Evolutionary conservation across 768 basidiomycete genomes (phyloP).

Genomic region (Coprinellus micaceus): DNA sequence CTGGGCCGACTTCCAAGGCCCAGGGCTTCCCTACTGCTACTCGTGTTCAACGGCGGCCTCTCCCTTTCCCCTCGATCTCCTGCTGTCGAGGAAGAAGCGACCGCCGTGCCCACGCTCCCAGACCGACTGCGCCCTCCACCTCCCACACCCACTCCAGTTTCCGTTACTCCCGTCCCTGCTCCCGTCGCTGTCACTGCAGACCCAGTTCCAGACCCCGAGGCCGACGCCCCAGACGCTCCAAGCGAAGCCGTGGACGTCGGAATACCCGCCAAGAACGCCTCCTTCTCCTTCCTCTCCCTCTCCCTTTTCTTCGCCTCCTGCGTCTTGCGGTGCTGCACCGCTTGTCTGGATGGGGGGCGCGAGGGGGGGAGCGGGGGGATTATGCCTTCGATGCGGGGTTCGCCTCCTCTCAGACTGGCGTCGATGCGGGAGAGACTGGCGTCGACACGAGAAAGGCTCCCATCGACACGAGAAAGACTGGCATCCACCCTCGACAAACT

Average conservation of each 20-base stretch:
- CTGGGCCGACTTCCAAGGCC: too few species aligned
- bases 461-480: too few species aligned
- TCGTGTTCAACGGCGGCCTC: too few species aligned
- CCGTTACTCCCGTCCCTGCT: neutral
- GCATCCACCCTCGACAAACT: neutral
- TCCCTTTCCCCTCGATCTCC: too few species aligned
- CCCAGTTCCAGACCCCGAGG: neutral
- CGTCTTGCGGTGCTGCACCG: constrained; percentile 1
- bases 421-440: neutral
- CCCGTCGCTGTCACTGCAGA: neutral
- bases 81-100: too few species aligned
- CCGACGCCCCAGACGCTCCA: neutral
- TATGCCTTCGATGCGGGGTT: neutral
- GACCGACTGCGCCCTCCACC: too few species aligned
- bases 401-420: neutral
- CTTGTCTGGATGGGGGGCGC: constrained; percentile 7
- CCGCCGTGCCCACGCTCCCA: too few species aligned
- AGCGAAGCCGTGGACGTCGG: neutral
- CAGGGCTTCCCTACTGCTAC: too few species aligned
- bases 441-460: neutral
- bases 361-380: constrained; percentile 3
- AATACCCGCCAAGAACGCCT: constrained; percentile 2
- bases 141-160: neutral
- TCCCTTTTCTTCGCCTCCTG: constrained; percentile 8
- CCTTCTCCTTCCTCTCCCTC: neutral